Evolutionary conservation across 78 protist genomes (phyloP), one percentile per base, ranked within the genome.

Genomic region (Dictyostelium purpureum): DNA sequence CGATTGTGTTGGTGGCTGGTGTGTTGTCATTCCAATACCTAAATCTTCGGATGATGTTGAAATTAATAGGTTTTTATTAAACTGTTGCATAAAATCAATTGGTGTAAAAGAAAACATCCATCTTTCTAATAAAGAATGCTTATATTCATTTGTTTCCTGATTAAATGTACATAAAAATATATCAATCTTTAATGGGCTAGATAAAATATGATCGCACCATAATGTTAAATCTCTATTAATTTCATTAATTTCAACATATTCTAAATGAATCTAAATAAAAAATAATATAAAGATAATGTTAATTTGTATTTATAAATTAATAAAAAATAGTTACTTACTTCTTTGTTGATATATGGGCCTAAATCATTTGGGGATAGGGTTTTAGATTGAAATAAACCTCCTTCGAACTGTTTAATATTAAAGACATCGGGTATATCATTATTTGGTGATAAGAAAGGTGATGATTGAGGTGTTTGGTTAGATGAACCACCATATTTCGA

Each of bases 151-250:
- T 16, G 35, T 75, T 28, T 75, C 24, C 7, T 18, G 19, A 43
- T 75, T 40, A 42, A 3, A 51, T 38, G 37, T 24, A 71, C 79
- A 71, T 12, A 71, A 24, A 24, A 71, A 71, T 71, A 71, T 71
- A 38, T 71, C 54, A 33, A 71, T 35, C 26, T 71, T 43, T 38
- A 71, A 43, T 43, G 79, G 59, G 28, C 79, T 71, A 6, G 63
- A 21, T 45, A 35, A 45, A 45, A 43, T 71, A 45, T 71, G 79
- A 11, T 71, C 92, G 12, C 92, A 85, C 92, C 92, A 85, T n/a
- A 85, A 21, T 57, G 57, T 52, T 73, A 85, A 73, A 47, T 85
- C 92, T 54, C 92, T 47, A 73, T 85, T 85, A 12, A 85, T 85
- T 59, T 85, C 92, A 73, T 73, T 85, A n/a, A 85, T 85, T 47